phyloP scores from a whole-genome alignment of 108 stramenopile genomes.

The Cyclostephanos tholiformis region DNA sequence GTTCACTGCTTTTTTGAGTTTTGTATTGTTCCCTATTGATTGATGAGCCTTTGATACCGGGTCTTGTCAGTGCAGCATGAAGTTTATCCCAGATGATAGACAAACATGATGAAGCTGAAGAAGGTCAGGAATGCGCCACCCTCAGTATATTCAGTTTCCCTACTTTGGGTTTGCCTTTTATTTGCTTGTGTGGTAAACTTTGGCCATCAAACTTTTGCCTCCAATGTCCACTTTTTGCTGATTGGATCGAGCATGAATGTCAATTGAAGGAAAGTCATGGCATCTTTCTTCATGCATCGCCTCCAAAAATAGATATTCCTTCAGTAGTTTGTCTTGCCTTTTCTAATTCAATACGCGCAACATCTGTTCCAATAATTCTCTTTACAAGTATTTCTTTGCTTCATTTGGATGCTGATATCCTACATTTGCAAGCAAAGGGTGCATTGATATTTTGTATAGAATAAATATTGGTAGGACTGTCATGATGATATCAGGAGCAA shows the following conservation, averaged over 20 bases:
- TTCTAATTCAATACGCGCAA: conserved; percentile 16
- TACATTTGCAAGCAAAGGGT: conserved; percentile 25
- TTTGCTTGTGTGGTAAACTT: conserved; percentile 2
- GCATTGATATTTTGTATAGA: conserved; percentile 24
- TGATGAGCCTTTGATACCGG: too few relatives aligned
- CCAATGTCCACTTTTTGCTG: neutral
- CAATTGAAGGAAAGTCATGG: conserved; percentile 15
- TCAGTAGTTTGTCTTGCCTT: conserved; percentile 13
- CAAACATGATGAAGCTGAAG: too few relatives aligned
- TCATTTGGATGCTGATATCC: conserved; percentile 16
- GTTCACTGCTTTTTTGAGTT: too few relatives aligned
- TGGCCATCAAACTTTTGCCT: conserved; percentile 13
- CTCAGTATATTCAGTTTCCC: too few relatives aligned
- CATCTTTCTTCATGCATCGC: conserved; percentile 15
- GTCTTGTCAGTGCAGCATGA: too few relatives aligned
- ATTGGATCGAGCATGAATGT: neutral
- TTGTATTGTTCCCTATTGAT: too few relatives aligned
- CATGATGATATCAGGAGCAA: conserved; percentile 28
- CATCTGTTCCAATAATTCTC: conserved; percentile 9
- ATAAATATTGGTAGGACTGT: conserved; percentile 16
- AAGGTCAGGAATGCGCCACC: too few relatives aligned
- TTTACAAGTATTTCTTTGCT: conserved; percentile 1
- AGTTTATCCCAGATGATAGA: too few relatives aligned
- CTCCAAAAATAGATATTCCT: conserved; percentile 15
- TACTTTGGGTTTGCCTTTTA: neutral